phyloP scores from a whole-genome alignment of 1,139 yeast species.

The Hanseniaspora sp. region DNA sequence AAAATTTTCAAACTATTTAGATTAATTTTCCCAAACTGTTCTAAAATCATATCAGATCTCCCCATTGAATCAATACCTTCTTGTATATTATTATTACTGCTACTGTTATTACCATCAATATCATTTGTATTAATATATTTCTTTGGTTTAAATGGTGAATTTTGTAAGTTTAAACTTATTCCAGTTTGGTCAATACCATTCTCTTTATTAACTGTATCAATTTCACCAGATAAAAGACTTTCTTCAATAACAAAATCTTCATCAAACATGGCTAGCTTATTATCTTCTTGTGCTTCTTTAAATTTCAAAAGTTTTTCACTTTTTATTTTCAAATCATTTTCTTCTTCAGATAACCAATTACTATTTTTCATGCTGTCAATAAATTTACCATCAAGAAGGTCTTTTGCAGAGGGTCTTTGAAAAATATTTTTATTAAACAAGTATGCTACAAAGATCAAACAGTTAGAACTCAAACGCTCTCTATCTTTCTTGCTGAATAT shows the following conservation, averaged over 20 bases:
- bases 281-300: constrained; percentile 9
- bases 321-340: constrained; percentile 2
- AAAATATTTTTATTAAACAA: constrained; percentile 28
- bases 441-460: constrained; percentile 10
- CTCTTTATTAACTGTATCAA: neutral
- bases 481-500: constrained; percentile 12
- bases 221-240: neutral
- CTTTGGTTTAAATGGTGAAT: constrained; percentile 12
- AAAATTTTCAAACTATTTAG: constrained; percentile 8
- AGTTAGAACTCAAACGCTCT: constrained; percentile 29
- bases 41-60: constrained; percentile 10
- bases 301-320: constrained; percentile 11
- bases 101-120: neutral
- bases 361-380: constrained; percentile 10
- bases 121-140: neutral
- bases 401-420: constrained; percentile 16
- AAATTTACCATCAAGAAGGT: constrained; percentile 8
- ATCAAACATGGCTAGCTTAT: constrained; percentile 4
- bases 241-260: constrained; percentile 14
- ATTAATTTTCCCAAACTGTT: constrained; percentile 1
- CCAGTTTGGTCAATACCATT: neutral
- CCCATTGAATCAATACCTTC: constrained; percentile 7
- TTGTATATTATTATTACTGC: neutral
- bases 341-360: constrained; percentile 13
- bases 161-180: constrained; percentile 4